Evolutionary conservation across 1,284 basidiomycete genomes (phyloP), one percentile per base, ranked within the genome.

Genomic region (Pseudomicrostroma phylloplanum): DNA sequence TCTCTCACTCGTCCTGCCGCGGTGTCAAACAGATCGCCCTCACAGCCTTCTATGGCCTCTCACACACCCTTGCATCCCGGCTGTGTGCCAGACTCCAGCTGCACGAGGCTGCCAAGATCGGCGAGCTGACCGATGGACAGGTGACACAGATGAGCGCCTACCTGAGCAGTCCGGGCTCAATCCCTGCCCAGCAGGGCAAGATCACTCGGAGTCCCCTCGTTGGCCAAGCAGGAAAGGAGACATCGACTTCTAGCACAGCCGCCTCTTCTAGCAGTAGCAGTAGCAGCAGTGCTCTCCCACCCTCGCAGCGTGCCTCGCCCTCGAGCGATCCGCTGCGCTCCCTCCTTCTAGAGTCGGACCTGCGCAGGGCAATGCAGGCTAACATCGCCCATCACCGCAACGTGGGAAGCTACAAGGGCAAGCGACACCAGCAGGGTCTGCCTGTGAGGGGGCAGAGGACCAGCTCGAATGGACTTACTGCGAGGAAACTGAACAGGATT

Each of bases 381-480:
- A 92, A 93, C 77, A 91, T 94, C 79, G 87, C 86, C 9, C 92
- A 92, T 80, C 88, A 92, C 80, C 83, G 90, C 66, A 88, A 88
- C 83, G 91, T 94, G 80, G 91, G 92, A 56, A 90, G 86, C 71
- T 91, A 92, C 78, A 86, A 88, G 60, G 91, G 91, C 41, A 85
- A 86, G 80, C 83, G 91, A 76, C 91, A 94, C 76, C 90, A 90
- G 1, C 89, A 90, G 86, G 86, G 88, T 65, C 80, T 92, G 48
- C 92, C 92, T 0, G 91, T 94, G 63, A 84, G 91, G 75, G 91
- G 91, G 58, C 91, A 94, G 81, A 88, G 88, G 66, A 94, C 92
- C 4, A 87, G 87, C 80, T 87, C 84, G 57, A 94, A 94, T 71
- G 90, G 89, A 57, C 85, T 84, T 80, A 92, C 89, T 41, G 92